A percentile compares a stretch with the other conserved stretches of the same genome.
Conservation (phyloP, 768 basidiomycete species). For the Clathrus columnatus region DNA sequence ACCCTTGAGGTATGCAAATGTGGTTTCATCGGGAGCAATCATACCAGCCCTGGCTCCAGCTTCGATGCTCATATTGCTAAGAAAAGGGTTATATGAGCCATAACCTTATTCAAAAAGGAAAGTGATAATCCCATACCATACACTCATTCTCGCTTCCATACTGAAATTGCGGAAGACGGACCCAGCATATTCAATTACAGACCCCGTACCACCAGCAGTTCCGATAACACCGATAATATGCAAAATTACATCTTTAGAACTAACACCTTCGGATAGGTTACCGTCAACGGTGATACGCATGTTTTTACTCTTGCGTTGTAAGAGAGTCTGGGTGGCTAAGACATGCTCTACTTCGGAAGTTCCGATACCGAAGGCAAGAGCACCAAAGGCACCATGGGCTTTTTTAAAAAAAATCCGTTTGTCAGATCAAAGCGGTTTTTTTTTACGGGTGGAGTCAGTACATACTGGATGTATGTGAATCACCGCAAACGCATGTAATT, state of each 20-base stretch:
- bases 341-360: slow-evolving; percentile 94
- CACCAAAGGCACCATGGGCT: slow-evolving; percentile 92
- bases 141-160: slow-evolving; percentile 88
- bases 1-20: slow-evolving; percentile 73
- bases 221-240: slow-evolving; percentile 88
- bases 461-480: slow-evolving; percentile 88
- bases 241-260: slow-evolving; percentile 83
- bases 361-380: slow-evolving; percentile 87
- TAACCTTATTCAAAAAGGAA: background rate
- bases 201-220: slow-evolving; percentile 87
- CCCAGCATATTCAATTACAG: slow-evolving; percentile 85
- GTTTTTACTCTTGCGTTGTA: slow-evolving; percentile 85
- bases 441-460: slow-evolving; percentile 12
- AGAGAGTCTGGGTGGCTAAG: slow-evolving; percentile 81
- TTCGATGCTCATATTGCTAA: slow-evolving; percentile 92
- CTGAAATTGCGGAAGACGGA: slow-evolving; percentile 75
- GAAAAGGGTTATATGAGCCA: background rate
- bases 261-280: slow-evolving; percentile 69
- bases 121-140: slow-evolving; percentile 17
- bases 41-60: slow-evolving; percentile 89
- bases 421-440: background rate
- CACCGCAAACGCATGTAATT: slow-evolving; percentile 82
- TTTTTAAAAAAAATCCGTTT: background rate
- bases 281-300: slow-evolving; percentile 89
- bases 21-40: slow-evolving; percentile 87